Evolutionary conservation across 768 basidiomycete species (phyloP).

Genomic region (Ramaria sp.): DNA sequence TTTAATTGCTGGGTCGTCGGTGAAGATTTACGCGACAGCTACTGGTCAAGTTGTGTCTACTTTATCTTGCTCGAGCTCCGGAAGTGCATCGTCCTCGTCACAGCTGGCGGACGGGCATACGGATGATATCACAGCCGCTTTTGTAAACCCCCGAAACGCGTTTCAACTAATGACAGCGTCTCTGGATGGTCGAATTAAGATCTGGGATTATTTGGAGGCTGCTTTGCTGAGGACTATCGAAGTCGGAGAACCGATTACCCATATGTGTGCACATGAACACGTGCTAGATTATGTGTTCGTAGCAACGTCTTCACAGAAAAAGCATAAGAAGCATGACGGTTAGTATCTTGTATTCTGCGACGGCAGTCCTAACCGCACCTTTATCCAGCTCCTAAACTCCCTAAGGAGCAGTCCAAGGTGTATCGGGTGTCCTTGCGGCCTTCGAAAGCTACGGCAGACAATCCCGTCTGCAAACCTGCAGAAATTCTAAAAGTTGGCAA

Average conservation of each 20-base stretch:
- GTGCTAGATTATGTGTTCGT: constrained; percentile 65
- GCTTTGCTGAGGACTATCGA: constrained; percentile 64
- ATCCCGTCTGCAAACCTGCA: constrained; percentile 31
- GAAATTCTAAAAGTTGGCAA: constrained; percentile 55
- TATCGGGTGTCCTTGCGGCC: constrained; percentile 53
- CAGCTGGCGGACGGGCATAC: constrained; percentile 28
- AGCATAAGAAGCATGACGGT: constrained; percentile 8
- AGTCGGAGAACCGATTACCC: constrained; percentile 56
- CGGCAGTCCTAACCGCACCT: background rate
- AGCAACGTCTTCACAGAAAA: constrained; percentile 24
- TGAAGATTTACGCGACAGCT: constrained; percentile 75
- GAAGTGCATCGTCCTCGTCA: constrained; percentile 17
- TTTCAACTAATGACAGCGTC: constrained; percentile 87
- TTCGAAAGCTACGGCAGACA: constrained; percentile 28
- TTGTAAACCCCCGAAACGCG: constrained; percentile 74
- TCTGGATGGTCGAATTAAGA: constrained; percentile 67
- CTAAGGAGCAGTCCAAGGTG: constrained; percentile 47
- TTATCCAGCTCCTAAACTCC: background rate
- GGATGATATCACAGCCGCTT: constrained; percentile 57
- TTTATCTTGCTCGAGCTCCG: constrained; percentile 41
- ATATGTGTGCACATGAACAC: constrained; percentile 58
- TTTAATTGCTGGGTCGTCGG: constrained; percentile 64
- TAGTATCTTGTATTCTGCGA: background rate
- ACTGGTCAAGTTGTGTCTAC: constrained; percentile 78
- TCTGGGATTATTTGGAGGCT: constrained; percentile 94